phyloP scores from a whole-genome alignment of 441 rosid species.

The Populus hybrid region DNA sequence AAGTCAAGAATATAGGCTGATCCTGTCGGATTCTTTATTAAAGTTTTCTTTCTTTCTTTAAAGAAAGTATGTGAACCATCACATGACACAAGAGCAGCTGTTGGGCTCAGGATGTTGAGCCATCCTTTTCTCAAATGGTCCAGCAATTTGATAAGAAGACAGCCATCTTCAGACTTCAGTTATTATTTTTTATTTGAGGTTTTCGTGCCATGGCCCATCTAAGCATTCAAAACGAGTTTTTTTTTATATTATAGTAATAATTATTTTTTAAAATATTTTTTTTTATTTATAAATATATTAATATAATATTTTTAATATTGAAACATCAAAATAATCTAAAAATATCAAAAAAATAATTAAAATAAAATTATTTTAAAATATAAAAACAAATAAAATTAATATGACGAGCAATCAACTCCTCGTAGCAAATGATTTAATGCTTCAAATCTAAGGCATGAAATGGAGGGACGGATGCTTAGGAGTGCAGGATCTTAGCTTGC shows the following conservation, averaged over 20 bases:
- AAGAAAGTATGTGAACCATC: neutral
- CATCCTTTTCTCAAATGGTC: constrained; percentile 14
- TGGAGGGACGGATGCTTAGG: neutral
- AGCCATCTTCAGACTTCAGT: neutral
- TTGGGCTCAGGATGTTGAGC: constrained; percentile 17
- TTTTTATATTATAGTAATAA: too few relatives aligned
- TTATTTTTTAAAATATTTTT: too few relatives aligned
- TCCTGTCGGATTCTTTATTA: neutral
- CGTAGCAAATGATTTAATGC: neutral
- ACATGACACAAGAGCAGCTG: constrained; percentile 4
- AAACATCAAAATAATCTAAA: too few relatives aligned
- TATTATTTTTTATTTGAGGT: neutral
- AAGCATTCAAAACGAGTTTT: neutral
- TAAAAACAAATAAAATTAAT: neutral
- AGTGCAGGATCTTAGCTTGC: too few relatives aligned
- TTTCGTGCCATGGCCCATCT: neutral
- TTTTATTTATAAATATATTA: too few relatives aligned
- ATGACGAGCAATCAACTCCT: neutral
- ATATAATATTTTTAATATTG: too few relatives aligned
- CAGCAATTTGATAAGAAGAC: neutral
- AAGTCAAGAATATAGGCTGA: neutral
- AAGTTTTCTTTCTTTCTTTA: too few relatives aligned
- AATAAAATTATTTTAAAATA: too few relatives aligned
- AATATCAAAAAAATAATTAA: too few relatives aligned
- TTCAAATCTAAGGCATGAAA: neutral